Percentiles rank a stretch among this genome's conserved stretches.
Conservation (phyloP, 805 yeast species). For the Priceomyces haplophilus region DNA sequence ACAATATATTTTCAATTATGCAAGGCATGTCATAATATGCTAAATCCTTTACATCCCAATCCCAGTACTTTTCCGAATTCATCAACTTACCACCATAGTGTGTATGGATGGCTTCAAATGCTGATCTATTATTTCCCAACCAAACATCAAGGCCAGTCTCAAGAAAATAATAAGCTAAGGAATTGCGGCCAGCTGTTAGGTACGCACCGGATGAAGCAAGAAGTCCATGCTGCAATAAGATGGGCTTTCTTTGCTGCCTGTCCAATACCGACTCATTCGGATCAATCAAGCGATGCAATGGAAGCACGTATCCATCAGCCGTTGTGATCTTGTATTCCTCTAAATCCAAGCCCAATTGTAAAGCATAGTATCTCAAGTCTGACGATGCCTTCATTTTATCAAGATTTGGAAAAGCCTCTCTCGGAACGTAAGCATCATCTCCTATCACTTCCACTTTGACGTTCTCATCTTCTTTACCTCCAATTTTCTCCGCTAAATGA, state of each 20-base stretch:
- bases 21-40: slow-evolving; percentile 75
- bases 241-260: slow-evolving; percentile 49
- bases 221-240: slow-evolving; percentile 80
- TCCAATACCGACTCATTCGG: slow-evolving; percentile 35
- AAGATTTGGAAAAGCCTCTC: slow-evolving; percentile 35
- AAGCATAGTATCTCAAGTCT: slow-evolving; percentile 67
- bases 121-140: slow-evolving; percentile 90
- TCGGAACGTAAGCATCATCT: slow-evolving; percentile 25
- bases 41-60: slow-evolving; percentile 89
- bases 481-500: slow-evolving; percentile 26
- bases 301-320: slow-evolving; percentile 74
- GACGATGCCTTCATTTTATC: slow-evolving; percentile 29
- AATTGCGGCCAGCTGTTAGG: slow-evolving; percentile 76
- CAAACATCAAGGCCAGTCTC: slow-evolving; percentile 76
- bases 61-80: slow-evolving; percentile 66
- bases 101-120: slow-evolving; percentile 68
- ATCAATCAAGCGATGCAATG: slow-evolving; percentile 59
- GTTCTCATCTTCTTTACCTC: slow-evolving; percentile 28
- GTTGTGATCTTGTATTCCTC: slow-evolving; percentile 63
- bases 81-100: slow-evolving; percentile 31
- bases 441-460: slow-evolving; percentile 21
- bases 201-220: slow-evolving; percentile 85
- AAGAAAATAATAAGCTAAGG: slow-evolving; percentile 59
- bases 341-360: slow-evolving; percentile 56
- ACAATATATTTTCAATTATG: slow-evolving; percentile 59